phyloP scores from a whole-genome alignment of 2,329 filamentous ascomycete genomes.

The Talaromyces sp. region DNA sequence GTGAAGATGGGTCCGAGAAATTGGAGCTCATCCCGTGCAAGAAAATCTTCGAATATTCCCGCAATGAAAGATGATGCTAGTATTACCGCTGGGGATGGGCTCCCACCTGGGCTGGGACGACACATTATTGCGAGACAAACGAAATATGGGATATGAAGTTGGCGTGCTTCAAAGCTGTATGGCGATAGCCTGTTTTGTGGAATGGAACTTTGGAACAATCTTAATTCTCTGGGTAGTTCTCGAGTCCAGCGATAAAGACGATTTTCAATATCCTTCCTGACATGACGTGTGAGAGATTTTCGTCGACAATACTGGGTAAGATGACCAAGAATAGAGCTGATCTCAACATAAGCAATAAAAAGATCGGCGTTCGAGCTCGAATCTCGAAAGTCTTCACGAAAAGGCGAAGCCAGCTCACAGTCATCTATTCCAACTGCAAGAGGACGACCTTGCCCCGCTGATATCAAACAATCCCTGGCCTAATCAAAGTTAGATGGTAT shows the following conservation, averaged over 20 bases:
- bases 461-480: slow-evolving; percentile 46
- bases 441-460: slow-evolving; percentile 46
- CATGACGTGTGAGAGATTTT: slow-evolving; percentile 28
- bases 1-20: slow-evolving; percentile 49
- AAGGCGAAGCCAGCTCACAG: slow-evolving; percentile 41
- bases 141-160: slow-evolving; percentile 45
- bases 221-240: slow-evolving; percentile 32
- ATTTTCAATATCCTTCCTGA: slow-evolving; percentile 28
- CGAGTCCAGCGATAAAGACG: slow-evolving; percentile 42
- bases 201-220: slow-evolving; percentile 20
- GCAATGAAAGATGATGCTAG: slow-evolving; percentile 48
- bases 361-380: slow-evolving; percentile 32
- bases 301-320: slow-evolving; percentile 30
- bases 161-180: slow-evolving; percentile 44
- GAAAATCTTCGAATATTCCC: slow-evolving; percentile 49
- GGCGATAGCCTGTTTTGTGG: slow-evolving; percentile 1
- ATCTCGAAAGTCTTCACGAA: slow-evolving; percentile 38
- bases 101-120: slow-evolving; percentile 27
- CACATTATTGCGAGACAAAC: slow-evolving; percentile 45
- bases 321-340: slow-evolving; percentile 42
- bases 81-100: slow-evolving; percentile 41
- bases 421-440: slow-evolving; percentile 44
- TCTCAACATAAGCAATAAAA: slow-evolving; percentile 45
- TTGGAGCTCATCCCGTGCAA: slow-evolving; percentile 48
- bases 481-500: slow-evolving; percentile 9